phyloP scores from a whole-genome alignment of 441 rosid genomes.

The Gossypium schwendimanii region DNA sequence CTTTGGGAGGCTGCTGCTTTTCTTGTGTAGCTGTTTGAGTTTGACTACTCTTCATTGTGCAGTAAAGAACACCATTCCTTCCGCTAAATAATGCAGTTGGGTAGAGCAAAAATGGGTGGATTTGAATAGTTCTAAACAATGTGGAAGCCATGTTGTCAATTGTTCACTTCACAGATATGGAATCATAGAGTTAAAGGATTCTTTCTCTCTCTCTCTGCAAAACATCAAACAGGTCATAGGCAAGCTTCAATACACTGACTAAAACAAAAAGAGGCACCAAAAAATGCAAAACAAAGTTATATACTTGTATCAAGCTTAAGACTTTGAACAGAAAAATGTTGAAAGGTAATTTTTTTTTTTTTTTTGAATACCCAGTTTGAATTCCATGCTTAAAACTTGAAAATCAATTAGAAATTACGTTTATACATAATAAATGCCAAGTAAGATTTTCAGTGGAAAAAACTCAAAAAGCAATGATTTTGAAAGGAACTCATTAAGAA shows the following conservation, averaged over 20 bases:
- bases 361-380: background rate
- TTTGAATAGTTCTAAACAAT: conserved; percentile 45
- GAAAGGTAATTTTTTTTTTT: background rate
- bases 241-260: conserved; percentile 13
- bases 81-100: conserved; percentile 43
- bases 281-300: background rate
- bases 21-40: conserved; percentile 52
- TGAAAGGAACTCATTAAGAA: background rate
- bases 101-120: conserved; percentile 36
- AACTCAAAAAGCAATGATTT: background rate
- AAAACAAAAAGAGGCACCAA: background rate
- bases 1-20: conserved; percentile 30
- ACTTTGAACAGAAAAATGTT: background rate
- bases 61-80: conserved; percentile 28
- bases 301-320: background rate
- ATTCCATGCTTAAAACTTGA: background rate
- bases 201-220: conserved; percentile 17
- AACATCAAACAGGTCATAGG: conserved; percentile 28
- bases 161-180: conserved; percentile 5
- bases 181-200: conserved; percentile 10
- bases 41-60: conserved; percentile 39
- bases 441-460: background rate
- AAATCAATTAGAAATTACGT: background rate
- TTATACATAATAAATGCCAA: background rate
- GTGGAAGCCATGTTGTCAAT: conserved; percentile 46